Base-by-base conservation (phyloP, 331 rosid genomes). In the Erythrophleum ivorense region DNA sequence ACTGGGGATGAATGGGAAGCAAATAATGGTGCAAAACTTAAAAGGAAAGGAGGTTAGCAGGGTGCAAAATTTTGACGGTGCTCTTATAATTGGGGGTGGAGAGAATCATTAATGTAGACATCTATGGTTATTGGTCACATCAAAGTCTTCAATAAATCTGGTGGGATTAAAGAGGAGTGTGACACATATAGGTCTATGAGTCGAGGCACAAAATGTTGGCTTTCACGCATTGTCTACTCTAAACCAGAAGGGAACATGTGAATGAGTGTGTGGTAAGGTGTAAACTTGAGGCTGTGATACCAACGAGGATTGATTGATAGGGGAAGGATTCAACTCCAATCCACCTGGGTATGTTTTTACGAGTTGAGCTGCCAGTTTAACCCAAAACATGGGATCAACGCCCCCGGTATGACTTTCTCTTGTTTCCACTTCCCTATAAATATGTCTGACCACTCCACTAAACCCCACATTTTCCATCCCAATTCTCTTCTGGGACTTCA, bases 301-400 rank as follows among this genome's bases (percentile, higher is more conserved):
- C 53, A 12, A 49, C 40, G 4, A 36, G 40, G 40, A 36, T 4
- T 36, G n/a, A n/a, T n/a, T n/a, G 40, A 36, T 36, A 57, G 63
- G 14, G 7, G 38, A 12, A 60, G 67, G 40, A 11, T 59, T 57
- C 33, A 11, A 24, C 16, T 29, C 19, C 49, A 81, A 43, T 57
- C 58, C 58, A 46, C 69, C 69, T 33, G 69, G 19, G 45, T 34
- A 1, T 15, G 36, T 43, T 29, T 33, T 33, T 2, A 31, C n/a
- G 64, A 24, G 29, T 10, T 21, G 19, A 79, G 83, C 52, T 16
- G 12, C 73, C 67, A 21, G 86, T 84, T 79, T 77, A 45, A 58
- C 50, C 54, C 29, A 82, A 88, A 84, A 86, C 88, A 9, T 84
- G 82, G 86, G 68, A 81, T 71, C 71, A 84, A 36, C 54, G 91